These are phyloP conservation scores for Fusarium metavorans DNA, from an alignment of 2,329 filamentous ascomycete genomes.

Conservation along the genomic window DNA sequence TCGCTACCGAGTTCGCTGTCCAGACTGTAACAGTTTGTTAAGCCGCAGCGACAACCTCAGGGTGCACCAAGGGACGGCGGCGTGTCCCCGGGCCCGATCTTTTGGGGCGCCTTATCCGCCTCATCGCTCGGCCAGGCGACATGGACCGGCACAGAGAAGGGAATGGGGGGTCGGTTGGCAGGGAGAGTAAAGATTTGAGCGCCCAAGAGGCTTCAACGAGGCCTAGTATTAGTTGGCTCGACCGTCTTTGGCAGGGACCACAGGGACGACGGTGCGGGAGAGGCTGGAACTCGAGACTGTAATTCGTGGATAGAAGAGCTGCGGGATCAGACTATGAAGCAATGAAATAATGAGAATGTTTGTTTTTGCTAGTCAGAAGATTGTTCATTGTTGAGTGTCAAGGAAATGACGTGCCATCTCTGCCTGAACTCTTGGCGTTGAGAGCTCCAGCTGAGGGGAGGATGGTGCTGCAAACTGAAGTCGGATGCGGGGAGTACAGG, in stretches of 20 bases:
- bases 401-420: not conserved
- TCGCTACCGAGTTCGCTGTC: not conserved
- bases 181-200: not conserved
- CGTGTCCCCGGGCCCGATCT: not conserved
- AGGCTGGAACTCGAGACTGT: not conserved
- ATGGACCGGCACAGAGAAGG: not conserved
- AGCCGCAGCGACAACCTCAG: slow-evolving; percentile 6
- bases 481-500: not conserved
- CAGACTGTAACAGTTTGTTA: not conserved
- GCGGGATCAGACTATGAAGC: not conserved
- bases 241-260: not conserved
- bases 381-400: not conserved
- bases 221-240: not conserved
- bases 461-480: not conserved
- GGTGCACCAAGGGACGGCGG: not conserved
- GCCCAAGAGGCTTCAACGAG: not conserved
- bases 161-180: not conserved
- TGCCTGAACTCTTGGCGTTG: not conserved
- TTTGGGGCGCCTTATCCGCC: not conserved
- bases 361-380: not conserved
- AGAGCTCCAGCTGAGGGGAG: not conserved
- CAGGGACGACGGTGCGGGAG: not conserved
- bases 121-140: not conserved
- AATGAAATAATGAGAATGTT: not conserved
- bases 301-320: not conserved